Percentiles rank a stretch among this genome's conserved stretches.
Evolutionary conservation across 345 rosid species (phyloP).

Genomic region (Pistacia atlantica): DNA sequence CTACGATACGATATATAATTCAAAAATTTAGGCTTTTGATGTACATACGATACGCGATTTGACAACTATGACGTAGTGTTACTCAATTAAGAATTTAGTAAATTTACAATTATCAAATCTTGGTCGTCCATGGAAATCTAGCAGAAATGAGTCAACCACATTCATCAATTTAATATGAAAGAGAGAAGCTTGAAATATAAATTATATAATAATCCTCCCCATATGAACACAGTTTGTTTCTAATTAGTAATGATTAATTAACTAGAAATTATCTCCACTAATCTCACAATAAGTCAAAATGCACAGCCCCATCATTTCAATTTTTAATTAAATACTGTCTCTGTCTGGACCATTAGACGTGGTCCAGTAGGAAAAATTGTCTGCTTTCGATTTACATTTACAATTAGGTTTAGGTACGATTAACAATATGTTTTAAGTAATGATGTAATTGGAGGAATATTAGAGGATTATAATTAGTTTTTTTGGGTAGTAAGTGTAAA

Average conservation of each 20-base stretch:
- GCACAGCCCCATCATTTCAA: neutral
- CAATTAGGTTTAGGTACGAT: neutral
- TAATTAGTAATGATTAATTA: neutral
- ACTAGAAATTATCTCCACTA: neutral
- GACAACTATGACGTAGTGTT: too few relatives aligned
- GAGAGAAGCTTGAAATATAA: too few relatives aligned
- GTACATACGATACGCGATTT: too few relatives aligned
- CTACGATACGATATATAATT: too few relatives aligned
- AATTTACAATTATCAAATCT: too few relatives aligned
- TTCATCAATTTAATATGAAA: too few relatives aligned
- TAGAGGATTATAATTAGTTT: slow-evolving; percentile 24
- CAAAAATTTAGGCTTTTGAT: too few relatives aligned
- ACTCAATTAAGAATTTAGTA: too few relatives aligned
- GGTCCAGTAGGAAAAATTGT: neutral
- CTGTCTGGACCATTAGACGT: neutral
- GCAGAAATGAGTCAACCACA: too few relatives aligned
- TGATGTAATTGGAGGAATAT: slow-evolving; percentile 21
- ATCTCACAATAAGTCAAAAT: neutral
- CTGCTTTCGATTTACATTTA: neutral
- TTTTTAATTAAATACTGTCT: neutral
- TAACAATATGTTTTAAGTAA: slow-evolving; percentile 17
- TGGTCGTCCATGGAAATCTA: too few relatives aligned
- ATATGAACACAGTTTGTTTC: neutral
- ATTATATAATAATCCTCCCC: neutral
- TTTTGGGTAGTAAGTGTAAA: slow-evolving; percentile 22